Base-by-base conservation (phyloP, 75 land plant species). In the Selaginella moellendorffii region DNA sequence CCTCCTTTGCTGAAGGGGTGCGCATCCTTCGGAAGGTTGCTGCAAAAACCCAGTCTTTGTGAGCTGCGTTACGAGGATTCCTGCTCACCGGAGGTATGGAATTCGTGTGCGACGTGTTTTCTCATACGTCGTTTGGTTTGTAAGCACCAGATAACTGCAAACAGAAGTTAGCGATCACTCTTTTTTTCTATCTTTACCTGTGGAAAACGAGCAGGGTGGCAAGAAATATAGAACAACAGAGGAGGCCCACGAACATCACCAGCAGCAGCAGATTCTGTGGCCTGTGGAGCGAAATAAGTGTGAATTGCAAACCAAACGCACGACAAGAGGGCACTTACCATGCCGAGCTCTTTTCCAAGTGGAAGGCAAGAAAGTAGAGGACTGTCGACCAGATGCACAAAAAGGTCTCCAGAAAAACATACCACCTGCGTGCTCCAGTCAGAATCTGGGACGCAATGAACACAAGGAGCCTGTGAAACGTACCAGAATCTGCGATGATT, bases 121-220 rank as follows among this genome's bases (percentile, higher is more conserved):
- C 71, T 95, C 99, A 75, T 89, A 90, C 0, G 96, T 95, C 27
- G 99, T 95, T 65, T 95, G 99, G 66, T 95, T 95, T 62, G 99
- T 89, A 23, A 86, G 20, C 17, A 79, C 53, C 72, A 95, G 81
- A 67, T 84, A 90, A 30, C 97, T 90, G 78, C 42, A 72, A 1
- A 53, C 19, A 22, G 12, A 65, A 51, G 18, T 20, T 20, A 29
- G 0, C 14, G 2, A 54, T 65, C 17, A 10, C 21, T 51, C 24
- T 22, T 52, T 30, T 52, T 31, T 17, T 2, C 73, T 10, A 18
- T 46, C 10, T 46, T 65, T 30, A 82, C 84, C 82, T 80, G 63
- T 83, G 87, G 71, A 87, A 90, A 29, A 81, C n/a, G 8, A 91
- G 68, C 19, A 86, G 81, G 14, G 85, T 72, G 12, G 83, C 74